Percentiles rank a stretch among this genome's conserved stretches.
Evolutionary conservation across 352 stramenopile species (phyloP).

Genomic region (Phytophthora litchii): DNA sequence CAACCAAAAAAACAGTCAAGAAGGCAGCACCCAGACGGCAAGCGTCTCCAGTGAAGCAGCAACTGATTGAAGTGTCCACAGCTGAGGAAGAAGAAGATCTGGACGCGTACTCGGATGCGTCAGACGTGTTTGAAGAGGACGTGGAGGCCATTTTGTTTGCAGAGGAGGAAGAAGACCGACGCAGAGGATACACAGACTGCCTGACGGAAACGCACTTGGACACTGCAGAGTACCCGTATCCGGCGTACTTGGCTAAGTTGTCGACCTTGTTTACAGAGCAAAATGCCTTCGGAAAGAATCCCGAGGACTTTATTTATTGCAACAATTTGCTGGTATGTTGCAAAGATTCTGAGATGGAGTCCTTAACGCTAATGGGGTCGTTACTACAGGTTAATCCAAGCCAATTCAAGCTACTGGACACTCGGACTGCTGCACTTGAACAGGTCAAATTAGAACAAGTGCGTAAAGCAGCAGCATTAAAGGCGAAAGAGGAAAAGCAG

Average conservation of each 20-base stretch:
- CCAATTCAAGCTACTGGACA: constrained; percentile 48
- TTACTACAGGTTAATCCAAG: constrained; percentile 46
- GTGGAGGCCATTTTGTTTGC: constrained; percentile 65
- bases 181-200: constrained; percentile 53
- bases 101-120: constrained; percentile 59
- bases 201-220: constrained; percentile 57
- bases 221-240: constrained; percentile 56
- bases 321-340: constrained; percentile 73
- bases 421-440: constrained; percentile 49
- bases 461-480: constrained; percentile 34
- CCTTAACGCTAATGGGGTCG: constrained; percentile 3
- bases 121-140: constrained; percentile 82
- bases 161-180: constrained; percentile 51
- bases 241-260: constrained; percentile 63
- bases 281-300: constrained; percentile 64
- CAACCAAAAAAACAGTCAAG: constrained; percentile 21
- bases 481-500: constrained; percentile 40
- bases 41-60: constrained; percentile 16
- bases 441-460: constrained; percentile 44
- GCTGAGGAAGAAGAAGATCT: constrained; percentile 34
- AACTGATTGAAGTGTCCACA: constrained; percentile 7
- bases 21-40: constrained; percentile 10
- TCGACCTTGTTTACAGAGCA: constrained; percentile 60
- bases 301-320: constrained; percentile 77
- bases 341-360: not conserved